Conservation (phyloP, 2,329 filamentous ascomycete species). For the Aureobasidium pullulans region DNA sequence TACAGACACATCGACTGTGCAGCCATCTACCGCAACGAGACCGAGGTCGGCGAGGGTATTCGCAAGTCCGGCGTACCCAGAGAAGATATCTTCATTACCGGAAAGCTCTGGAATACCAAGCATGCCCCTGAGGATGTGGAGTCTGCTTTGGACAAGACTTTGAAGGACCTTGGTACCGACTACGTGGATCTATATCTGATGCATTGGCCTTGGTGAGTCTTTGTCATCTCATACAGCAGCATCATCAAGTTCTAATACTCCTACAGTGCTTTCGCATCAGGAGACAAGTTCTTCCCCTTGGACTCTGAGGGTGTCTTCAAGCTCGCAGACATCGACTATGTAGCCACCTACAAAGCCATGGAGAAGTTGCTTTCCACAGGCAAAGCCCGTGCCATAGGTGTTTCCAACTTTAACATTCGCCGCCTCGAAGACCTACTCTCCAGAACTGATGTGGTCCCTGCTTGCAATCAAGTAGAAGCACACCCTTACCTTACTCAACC, state of each 20-base stretch:
- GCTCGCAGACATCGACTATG: constrained; percentile 23
- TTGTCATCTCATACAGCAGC: no score
- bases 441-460: constrained; percentile 32
- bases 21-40: constrained; percentile 28
- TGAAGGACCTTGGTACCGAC: constrained; percentile 36
- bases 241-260: no score
- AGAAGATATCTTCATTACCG: constrained; percentile 36
- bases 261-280: background rate
- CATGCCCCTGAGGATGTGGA: constrained; percentile 45
- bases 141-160: constrained; percentile 34
- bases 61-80: constrained; percentile 21
- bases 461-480: constrained; percentile 33
- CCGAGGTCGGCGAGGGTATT: constrained; percentile 23
- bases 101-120: constrained; percentile 55
- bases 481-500: constrained; percentile 35
- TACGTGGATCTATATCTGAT: constrained; percentile 47
- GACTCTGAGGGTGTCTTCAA: constrained; percentile 15
- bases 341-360: constrained; percentile 22
- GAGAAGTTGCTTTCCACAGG: constrained; percentile 21
- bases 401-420: constrained; percentile 22
- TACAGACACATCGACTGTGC: constrained; percentile 34
- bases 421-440: constrained; percentile 24
- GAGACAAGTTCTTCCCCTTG: constrained; percentile 29
- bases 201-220: constrained; percentile 33
- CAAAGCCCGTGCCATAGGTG: constrained; percentile 24